phyloP scores from a whole-genome alignment of 768 basidiomycete species.

The Auricularia cornea region DNA sequence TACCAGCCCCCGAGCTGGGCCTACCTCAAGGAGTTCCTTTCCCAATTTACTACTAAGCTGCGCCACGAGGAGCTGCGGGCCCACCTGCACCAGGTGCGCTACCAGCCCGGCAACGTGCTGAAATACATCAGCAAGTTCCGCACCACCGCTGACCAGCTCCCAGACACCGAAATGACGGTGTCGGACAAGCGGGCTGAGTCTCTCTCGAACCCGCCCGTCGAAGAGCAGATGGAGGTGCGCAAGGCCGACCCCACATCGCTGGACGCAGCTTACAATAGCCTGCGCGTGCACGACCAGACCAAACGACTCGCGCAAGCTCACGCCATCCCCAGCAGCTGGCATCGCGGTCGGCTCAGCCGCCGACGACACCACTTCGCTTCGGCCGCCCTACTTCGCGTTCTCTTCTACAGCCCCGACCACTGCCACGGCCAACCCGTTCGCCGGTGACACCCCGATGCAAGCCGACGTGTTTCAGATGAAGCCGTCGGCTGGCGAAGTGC shows the following conservation, averaged over 20 bases:
- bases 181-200: neutral
- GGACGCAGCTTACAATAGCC: neutral
- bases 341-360: neutral
- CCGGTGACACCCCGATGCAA: neutral
- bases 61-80: neutral
- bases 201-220: neutral
- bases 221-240: neutral
- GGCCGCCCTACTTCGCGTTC: neutral
- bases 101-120: neutral
- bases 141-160: neutral
- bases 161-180: neutral
- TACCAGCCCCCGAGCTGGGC: neutral
- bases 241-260: neutral
- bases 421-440: neutral
- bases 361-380: too few relatives aligned
- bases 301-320: neutral
- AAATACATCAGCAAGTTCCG: neutral
- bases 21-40: neutral
- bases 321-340: neutral
- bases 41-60: neutral
- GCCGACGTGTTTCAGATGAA: neutral
- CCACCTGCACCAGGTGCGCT: neutral
- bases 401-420: neutral
- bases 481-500: neutral
- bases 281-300: neutral